These are phyloP conservation scores for Chaetomium tenue DNA, from an alignment of 495 filamentous ascomycete genomes.

Conservation along the genomic window DNA sequence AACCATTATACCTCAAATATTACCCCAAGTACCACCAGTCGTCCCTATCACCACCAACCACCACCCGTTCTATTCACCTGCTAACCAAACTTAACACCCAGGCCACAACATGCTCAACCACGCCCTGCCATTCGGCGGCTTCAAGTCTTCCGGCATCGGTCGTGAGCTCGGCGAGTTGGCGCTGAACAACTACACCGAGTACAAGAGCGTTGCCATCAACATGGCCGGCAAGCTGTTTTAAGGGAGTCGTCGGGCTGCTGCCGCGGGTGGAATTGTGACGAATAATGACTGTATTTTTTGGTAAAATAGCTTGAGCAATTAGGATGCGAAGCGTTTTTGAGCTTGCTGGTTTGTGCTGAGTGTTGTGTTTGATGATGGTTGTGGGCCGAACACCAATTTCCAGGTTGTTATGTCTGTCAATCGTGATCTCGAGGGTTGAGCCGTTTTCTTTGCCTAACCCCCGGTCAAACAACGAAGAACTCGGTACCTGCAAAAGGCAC, in stretches of 20 bases:
- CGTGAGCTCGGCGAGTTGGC: constrained; percentile 94
- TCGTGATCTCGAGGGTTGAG: no score
- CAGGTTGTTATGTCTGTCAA: no score
- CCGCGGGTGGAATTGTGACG: background rate
- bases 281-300: constrained; percentile 14
- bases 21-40: no score
- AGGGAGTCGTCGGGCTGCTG: background rate
- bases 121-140: constrained; percentile 80
- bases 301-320: no score
- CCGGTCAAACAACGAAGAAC: no score
- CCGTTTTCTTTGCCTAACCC: no score
- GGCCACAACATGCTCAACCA: constrained; percentile 74
- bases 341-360: background rate
- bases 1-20: no score
- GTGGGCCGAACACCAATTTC: no score
- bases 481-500: no score
- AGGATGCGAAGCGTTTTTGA: background rate
- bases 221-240: constrained; percentile 29
- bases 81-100: constrained; percentile 12
- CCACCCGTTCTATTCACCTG: background rate
- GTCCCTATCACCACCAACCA: no score
- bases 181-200: constrained; percentile 87
- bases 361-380: no score
- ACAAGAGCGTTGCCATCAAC: constrained; percentile 57
- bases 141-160: constrained; percentile 89